Evolutionary conservation across 2,329 filamentous ascomycete species (phyloP), one percentile per base, ranked within the genome.

Genomic region (Aspergillus ibericus): DNA sequence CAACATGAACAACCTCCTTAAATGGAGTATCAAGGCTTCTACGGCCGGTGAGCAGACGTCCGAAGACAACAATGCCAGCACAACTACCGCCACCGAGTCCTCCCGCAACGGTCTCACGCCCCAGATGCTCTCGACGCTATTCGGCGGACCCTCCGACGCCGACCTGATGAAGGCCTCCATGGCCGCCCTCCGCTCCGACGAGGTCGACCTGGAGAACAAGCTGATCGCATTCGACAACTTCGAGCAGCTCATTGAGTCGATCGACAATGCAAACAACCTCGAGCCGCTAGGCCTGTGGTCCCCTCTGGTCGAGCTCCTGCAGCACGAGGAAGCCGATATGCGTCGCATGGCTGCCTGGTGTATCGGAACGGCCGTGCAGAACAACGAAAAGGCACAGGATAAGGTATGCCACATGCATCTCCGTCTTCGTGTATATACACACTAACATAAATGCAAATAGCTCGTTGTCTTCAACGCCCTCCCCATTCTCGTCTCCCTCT

Each of bases 231-330:
- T 96, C 77, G 93, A 96, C 83, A 96, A 97, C 79, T 89, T 97
- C 63, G 93, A 96, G 79, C 91, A 96, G 76, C 82, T 96, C 59
- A 89, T 97, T 69, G 92, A 97, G 80, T 87, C 85, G 63, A 86
- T 98, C 68, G 95, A 99, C 82, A 99, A 99, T 75, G 93, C 95
- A 59, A 99, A 98, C 81, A 96, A 97, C 78, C 85, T 99, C 67
- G 87, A 87, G 64, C 84, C 84, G 27, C 80, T 97, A 18, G 83
- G 84, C 6, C 82, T 98, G 32, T 99, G 95, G 95, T 83, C 85
- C 10, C 91, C 91, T 9, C 81, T 99, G 38, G 81, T 97, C 10
- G 77, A 82, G 8, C 80, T 97, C 63, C 81, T 99, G 13, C 80
- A 82, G 51, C 83, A 88, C 68, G 81, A 84, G 10, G 88, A 95